These are phyloP conservation scores for Quercus dentata DNA, from an alignment of 306 rosid genomes.

Conservation along the genomic window DNA sequence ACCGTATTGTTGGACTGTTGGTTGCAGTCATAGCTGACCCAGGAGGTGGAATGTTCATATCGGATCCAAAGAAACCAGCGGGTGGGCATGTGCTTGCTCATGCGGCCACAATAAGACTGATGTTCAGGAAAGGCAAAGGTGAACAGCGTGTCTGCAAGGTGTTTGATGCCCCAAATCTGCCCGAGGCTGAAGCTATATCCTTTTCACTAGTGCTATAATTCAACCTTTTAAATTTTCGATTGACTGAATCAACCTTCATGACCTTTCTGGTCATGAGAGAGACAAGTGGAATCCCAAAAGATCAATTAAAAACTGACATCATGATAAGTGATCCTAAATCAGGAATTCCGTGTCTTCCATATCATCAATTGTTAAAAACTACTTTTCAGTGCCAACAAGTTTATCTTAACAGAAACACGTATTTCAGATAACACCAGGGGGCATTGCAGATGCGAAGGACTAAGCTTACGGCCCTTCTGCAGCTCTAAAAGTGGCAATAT, in stretches of 20 bases:
- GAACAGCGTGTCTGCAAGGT: constrained; percentile 95
- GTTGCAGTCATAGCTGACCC: constrained; percentile 95
- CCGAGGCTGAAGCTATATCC: constrained; percentile 99
- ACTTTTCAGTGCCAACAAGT: constrained; percentile 13
- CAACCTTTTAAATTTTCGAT: not conserved
- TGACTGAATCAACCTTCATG: not conserved
- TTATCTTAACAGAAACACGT: constrained; percentile 60
- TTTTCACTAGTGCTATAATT: constrained; percentile 16
- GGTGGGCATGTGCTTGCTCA: constrained; percentile 97
- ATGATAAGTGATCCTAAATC: not conserved
- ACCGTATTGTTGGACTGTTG: constrained; percentile 3
- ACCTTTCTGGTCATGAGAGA: not conserved
- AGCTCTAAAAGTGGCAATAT: not conserved
- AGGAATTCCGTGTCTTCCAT: not conserved
- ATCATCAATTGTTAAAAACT: not conserved
- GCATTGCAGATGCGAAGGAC: constrained; percentile 92
- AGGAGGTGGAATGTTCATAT: constrained; percentile 86
- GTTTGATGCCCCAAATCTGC: constrained; percentile 91
- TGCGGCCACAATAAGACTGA: constrained; percentile 85
- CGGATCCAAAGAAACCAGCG: constrained; percentile 97
- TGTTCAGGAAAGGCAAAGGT: constrained; percentile 97
- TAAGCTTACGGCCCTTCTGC: constrained; percentile 15
- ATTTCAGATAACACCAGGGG: constrained; percentile 94
- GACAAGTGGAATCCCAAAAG: not conserved
- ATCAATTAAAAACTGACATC: not conserved